These are phyloP conservation scores for Paecilomyces dactylethromorphus DNA, from an alignment of 2,329 filamentous ascomycete genomes.

Conservation along the genomic window DNA sequence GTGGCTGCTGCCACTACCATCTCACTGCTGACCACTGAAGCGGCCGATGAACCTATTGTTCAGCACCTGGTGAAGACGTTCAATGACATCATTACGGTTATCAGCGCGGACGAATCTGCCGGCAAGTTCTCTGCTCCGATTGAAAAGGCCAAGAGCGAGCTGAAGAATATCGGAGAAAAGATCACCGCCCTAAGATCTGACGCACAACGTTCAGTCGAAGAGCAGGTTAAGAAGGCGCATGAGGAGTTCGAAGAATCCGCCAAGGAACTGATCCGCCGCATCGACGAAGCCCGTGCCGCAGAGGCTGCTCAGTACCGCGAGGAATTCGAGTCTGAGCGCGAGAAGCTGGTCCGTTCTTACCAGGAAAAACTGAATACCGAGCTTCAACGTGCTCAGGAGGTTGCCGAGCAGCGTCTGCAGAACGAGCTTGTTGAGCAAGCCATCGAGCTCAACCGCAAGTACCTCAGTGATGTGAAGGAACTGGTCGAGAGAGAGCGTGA, in stretches of 20 bases:
- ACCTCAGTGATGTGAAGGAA: constrained; percentile 67
- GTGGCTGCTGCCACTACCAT: constrained; percentile 57
- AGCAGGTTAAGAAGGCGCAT: constrained; percentile 64
- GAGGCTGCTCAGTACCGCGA: constrained; percentile 79
- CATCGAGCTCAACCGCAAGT: constrained; percentile 78
- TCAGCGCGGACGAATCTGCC: constrained; percentile 78
- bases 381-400: constrained; percentile 68
- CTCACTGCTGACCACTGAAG: constrained; percentile 67
- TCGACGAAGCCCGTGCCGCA: constrained; percentile 72
- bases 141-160: constrained; percentile 75
- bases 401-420: constrained; percentile 74
- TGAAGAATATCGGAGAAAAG: constrained; percentile 70
- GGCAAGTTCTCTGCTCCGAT: constrained; percentile 73
- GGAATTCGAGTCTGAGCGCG: constrained; percentile 83
- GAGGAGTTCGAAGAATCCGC: constrained; percentile 81
- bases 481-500: constrained; percentile 85
- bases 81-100: constrained; percentile 89
- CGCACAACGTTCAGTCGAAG: constrained; percentile 64
- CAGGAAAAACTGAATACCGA: constrained; percentile 73
- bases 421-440: constrained; percentile 89
- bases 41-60: constrained; percentile 78
- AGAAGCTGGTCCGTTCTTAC: constrained; percentile 70
- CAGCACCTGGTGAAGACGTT: constrained; percentile 92
- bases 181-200: constrained; percentile 67
- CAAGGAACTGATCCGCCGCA: constrained; percentile 77